A percentile compares a stretch with the other conserved stretches of the same genome.
Evolutionary conservation across 164 flowering plant genomes (phyloP).

Genomic region (Umbellularia californica): DNA sequence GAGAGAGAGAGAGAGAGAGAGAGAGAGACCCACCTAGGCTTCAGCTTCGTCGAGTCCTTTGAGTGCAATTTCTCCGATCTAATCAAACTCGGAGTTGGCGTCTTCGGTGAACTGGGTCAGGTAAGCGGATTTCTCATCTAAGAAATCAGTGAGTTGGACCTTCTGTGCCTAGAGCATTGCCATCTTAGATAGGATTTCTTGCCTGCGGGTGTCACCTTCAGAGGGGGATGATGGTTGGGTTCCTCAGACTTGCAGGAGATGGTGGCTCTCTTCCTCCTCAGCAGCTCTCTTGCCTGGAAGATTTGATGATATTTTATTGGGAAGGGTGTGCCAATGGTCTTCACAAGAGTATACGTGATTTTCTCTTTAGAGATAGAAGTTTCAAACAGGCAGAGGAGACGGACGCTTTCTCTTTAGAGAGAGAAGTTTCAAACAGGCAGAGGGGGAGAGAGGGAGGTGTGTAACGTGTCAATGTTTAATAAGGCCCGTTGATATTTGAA

Average conservation of each 20-base stretch:
- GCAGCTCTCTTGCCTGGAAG: conserved; percentile 19
- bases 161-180: conserved; percentile 79
- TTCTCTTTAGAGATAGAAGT: too few species aligned
- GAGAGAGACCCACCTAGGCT: conserved; percentile 43
- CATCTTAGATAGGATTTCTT: conserved; percentile 69
- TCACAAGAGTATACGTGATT: conserved; percentile 22
- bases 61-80: conserved; percentile 68
- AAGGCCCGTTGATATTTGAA: too few species aligned
- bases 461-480: too few species aligned
- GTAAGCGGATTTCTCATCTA: conserved; percentile 71
- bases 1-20: background rate
- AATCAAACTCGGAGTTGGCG: conserved; percentile 72
- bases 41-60: conserved; percentile 71
- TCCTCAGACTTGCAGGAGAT: conserved; percentile 16
- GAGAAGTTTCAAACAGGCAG: too few species aligned
- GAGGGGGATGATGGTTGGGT: conserved; percentile 28
- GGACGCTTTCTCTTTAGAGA: too few species aligned
- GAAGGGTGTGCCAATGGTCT: conserved; percentile 45
- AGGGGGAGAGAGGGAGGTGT: too few species aligned
- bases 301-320: conserved; percentile 27
- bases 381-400: too few species aligned
- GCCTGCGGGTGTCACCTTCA: conserved; percentile 63
- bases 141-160: conserved; percentile 67
- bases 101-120: conserved; percentile 77
- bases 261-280: conserved; percentile 19